These are phyloP conservation scores for Tolypocladium ovalisporum DNA, from an alignment of 2,329 filamentous ascomycete species.

Conservation along the genomic window DNA sequence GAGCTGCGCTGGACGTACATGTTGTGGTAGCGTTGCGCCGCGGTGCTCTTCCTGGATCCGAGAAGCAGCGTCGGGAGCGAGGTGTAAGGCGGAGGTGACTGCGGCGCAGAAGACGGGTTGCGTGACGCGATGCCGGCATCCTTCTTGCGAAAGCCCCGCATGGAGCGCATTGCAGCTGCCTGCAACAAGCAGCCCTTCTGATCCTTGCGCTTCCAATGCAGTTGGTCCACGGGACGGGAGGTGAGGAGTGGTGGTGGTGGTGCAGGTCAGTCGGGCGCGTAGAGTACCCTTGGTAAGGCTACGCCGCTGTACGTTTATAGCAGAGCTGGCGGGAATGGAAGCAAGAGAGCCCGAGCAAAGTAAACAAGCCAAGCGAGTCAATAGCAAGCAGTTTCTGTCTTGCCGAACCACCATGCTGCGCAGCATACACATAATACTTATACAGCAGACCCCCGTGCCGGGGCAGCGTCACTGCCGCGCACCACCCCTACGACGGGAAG, in stretches of 20 bases:
- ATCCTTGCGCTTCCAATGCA: not conserved
- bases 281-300: too few relatives aligned
- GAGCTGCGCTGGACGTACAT: not conserved
- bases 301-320: too few relatives aligned
- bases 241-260: not conserved
- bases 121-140: not conserved
- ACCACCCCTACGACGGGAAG: not conserved
- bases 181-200: not conserved
- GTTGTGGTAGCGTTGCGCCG: not conserved
- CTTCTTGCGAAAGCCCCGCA: not conserved
- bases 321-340: not conserved
- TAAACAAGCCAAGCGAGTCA: not conserved
- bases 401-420: not conserved
- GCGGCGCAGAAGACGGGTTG: not conserved
- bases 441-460: not conserved
- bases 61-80: not conserved
- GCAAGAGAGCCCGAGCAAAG: not conserved
- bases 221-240: not conserved
- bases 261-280: not conserved
- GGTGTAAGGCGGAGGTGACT: not conserved
- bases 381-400: not conserved
- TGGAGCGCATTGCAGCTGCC: not conserved
- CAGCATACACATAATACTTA: not conserved
- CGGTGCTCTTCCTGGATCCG: not conserved
- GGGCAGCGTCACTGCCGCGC: not conserved